These are phyloP conservation scores for Stemphylium vesicarium DNA, from an alignment of 2,329 filamentous ascomycete genomes.

Conservation along the genomic window DNA sequence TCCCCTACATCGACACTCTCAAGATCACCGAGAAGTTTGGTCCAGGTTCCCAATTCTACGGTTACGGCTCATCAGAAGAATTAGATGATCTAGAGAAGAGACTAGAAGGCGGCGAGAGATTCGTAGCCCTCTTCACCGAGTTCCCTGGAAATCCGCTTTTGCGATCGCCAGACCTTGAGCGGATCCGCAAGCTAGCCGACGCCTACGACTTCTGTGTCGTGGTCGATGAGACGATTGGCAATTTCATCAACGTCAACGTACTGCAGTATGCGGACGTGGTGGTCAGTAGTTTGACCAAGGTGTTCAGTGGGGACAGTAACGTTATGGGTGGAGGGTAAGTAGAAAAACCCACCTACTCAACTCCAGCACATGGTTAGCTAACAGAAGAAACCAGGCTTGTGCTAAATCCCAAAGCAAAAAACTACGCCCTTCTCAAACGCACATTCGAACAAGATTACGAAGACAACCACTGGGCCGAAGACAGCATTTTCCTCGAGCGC, in stretches of 20 bases:
- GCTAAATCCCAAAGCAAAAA: conserved; percentile 70
- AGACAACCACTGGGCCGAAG: conserved; percentile 93
- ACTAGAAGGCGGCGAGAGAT: conserved; percentile 74
- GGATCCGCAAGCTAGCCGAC: conserved; percentile 82
- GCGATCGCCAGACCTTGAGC: conserved; percentile 78
- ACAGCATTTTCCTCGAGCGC: conserved; percentile 91
- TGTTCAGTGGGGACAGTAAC: conserved; percentile 97
- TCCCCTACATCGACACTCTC: conserved; percentile 94
- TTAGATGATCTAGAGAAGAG: conserved; percentile 81
- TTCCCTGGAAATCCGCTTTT: conserved; percentile 93
- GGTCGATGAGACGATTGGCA: conserved; percentile 95
- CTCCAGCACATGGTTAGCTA: conserved; percentile 3
- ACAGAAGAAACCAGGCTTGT: conserved; percentile 54
- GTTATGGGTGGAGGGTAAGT: conserved; percentile 86
- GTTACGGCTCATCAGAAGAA: conserved; percentile 76
- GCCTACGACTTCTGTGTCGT: conserved; percentile 87
- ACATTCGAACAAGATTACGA: conserved; percentile 73
- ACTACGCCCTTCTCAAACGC: conserved; percentile 73
- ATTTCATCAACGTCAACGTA: conserved; percentile 94
- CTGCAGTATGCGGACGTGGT: conserved; percentile 88
- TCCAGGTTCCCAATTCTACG: conserved; percentile 86
- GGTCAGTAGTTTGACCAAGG: conserved; percentile 93
- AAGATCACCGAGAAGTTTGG: conserved; percentile 96
- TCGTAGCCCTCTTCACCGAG: conserved; percentile 87
- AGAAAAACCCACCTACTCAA: not conserved